Evolutionary conservation across 768 basidiomycete species (phyloP), one percentile per base, ranked within the genome.

Genomic region (Pisolithus marmoratus): DNA sequence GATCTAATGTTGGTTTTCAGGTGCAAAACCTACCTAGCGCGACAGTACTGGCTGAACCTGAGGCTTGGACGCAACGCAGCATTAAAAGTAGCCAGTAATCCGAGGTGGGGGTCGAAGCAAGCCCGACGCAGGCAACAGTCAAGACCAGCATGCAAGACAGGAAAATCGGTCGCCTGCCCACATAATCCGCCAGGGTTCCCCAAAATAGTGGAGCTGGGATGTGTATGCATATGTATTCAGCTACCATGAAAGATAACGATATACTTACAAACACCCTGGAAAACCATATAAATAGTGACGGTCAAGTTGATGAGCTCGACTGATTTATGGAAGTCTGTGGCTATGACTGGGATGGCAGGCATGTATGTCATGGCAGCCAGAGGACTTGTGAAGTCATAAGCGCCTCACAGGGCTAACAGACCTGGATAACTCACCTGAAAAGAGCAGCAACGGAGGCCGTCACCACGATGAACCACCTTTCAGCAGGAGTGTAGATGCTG

Each of bases 41-140:
- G 54, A 90, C 75, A 0, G 86, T 88, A 51, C 87, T 87, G 0
- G 89, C 86, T 2, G 84, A 88, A 1, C 90, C 90, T 3, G 83
- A 76, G 2, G 87, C 83, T 71, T 93, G 90, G 3, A 92, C 36
- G 54, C 85, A 88, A 22, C 91, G 79, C n/a, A 94, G 74, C 15
- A 93, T 58, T 72, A 93, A 76, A 11, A 93, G 71, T 5, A 90
- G 69, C 88, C 87, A 92, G 63, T 87, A 93, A 4, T 76, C 85
- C 4, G 69, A 65, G 0, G 78, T 77, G 2, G 82, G 81, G 26
- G 75, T 71, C 19, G 80, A 62, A 4, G 81, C 82, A 19, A 83
- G 64, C 2, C 78, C 81, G 17, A 91, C 71, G 60, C 88, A 92
- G 2, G 88, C 80, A 8, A 80, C 50, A 8, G 81, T 70, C 34